phyloP scores from a whole-genome alignment of 768 basidiomycete genomes.

The Mycena epipterygia region DNA sequence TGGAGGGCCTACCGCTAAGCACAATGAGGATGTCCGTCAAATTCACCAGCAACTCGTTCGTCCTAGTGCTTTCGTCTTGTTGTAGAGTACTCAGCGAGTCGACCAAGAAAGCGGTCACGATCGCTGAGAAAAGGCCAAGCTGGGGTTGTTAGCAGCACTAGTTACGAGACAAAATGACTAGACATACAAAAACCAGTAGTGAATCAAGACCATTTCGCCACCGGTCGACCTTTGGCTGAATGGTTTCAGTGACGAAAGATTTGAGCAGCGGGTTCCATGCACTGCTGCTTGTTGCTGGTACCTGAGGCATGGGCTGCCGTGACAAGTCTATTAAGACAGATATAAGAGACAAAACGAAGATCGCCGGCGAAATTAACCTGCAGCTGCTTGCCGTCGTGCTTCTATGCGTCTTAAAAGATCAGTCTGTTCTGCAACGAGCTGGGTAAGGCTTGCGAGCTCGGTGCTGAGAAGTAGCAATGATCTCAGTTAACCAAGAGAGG shows the following conservation, averaged over 20 bases:
- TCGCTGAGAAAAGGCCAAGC: conserved; percentile 38
- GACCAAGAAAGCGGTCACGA: conserved; percentile 35
- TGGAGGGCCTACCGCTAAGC: background rate
- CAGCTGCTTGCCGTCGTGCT: background rate
- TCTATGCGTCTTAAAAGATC: conserved; percentile 4
- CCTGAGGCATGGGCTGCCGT: conserved; percentile 20
- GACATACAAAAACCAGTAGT: conserved; percentile 30
- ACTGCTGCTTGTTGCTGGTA: conserved; percentile 31
- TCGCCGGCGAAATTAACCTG: background rate
- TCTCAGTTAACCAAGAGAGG: background rate
- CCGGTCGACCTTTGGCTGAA: conserved; percentile 30
- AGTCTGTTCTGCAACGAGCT: conserved; percentile 1
- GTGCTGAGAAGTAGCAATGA: background rate
- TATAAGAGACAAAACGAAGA: background rate
- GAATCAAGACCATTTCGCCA: conserved; percentile 30
- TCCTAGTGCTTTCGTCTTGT: conserved; percentile 1
- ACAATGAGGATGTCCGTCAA: conserved; percentile 17
- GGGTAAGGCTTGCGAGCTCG: background rate
- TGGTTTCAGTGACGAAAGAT: conserved; percentile 12
- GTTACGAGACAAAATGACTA: background rate
- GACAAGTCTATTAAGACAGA: conserved; percentile 2
- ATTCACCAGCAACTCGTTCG: conserved; percentile 18
- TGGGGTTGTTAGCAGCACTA: background rate
- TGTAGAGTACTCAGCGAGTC: conserved; percentile 20
- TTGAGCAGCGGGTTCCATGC: conserved; percentile 34